Base-by-base conservation (phyloP, 2,329 filamentous ascomycete genomes). In the Clarireedia hainanense region DNA sequence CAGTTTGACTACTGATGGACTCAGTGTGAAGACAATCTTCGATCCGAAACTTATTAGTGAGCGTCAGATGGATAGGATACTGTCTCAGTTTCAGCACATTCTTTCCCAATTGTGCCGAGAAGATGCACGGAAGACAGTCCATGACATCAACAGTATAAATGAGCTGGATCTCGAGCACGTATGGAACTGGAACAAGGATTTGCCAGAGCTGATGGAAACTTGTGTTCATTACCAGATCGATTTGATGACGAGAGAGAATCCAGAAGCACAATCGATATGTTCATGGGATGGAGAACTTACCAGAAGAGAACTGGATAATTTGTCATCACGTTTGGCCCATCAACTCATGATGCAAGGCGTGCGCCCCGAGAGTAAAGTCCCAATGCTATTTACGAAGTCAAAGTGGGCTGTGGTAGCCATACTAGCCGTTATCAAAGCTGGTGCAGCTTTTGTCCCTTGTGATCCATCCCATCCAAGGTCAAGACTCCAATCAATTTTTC, bases 331-430 rank as follows among this genome's bases (percentile, higher is more conserved):
- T 17, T 26, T 56, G 26, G 54, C 54, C 4, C 15, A 12, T n/a
- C 39, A 60, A 27, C 47, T 68, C 2, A 30, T 52, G 9, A 43
- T 43, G 3, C 34, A 59, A 3, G 61, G 63, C 7, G 57, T 67
- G 34, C 42, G 50, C 4, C 55, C 50, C 9, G 64, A 58, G 43
- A 37, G 20, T 10, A 50, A 50, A 12, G 58, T 63, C 6, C 65
- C 65, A 9, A 26, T 69, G 2, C 65, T 61, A 42, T 69, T 68
- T 34, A 66, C 68, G 30, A 70, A 70, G 54, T 65, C 63, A 0
- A 56, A 48, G 17, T 69, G 63, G 59, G 61, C 62, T 5, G 57
- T 65, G 15, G 62, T 70, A 3, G 60, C 61, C n/a, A 63, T 68
- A 54, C 57, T 70, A 14, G 65, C 58, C 10, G 58, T 69, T 3